Conservation (phyloP, 1,284 basidiomycete species). For the Coniophora puteana region DNA sequence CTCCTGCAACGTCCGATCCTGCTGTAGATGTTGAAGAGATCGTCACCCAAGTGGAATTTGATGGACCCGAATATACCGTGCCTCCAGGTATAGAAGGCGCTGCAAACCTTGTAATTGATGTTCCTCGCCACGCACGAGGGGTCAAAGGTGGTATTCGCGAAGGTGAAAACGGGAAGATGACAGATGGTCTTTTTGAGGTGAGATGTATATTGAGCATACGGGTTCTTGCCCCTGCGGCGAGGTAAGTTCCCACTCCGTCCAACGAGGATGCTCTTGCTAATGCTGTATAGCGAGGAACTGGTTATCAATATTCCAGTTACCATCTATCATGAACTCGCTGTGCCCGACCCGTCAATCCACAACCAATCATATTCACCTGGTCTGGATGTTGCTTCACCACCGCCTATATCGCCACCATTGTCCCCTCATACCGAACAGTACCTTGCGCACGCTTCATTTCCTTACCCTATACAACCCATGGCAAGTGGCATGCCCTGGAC, state of each 20-base stretch:
- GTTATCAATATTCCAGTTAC: constrained; percentile 57
- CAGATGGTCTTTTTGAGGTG: constrained; percentile 63
- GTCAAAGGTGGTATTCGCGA: constrained; percentile 49
- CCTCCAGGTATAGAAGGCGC: constrained; percentile 70
- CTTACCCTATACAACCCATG: constrained; percentile 10
- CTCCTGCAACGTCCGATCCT: constrained; percentile 36
- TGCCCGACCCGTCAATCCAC: constrained; percentile 34
- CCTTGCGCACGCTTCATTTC: constrained; percentile 10
- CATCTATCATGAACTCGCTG: constrained; percentile 57
- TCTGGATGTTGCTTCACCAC: constrained; percentile 18
- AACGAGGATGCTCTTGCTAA: constrained; percentile 12
- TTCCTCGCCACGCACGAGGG: constrained; percentile 58
- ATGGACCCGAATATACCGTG: constrained; percentile 67
- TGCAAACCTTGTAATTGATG: constrained; percentile 70
- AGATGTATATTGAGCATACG: constrained; percentile 19
- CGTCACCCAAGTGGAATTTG: constrained; percentile 63
- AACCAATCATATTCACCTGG: constrained; percentile 12
- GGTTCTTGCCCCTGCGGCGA: constrained; percentile 25
- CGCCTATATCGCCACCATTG: constrained; percentile 14
- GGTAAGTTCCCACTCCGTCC: constrained; percentile 15
- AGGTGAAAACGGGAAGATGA: constrained; percentile 33
- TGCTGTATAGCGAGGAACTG: constrained; percentile 58
- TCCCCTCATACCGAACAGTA: constrained; percentile 13
- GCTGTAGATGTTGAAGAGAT: constrained; percentile 53
- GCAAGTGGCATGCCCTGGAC: constrained; percentile 5